Conservation (phyloP, 768 basidiomycete genomes). For the Russula virescens region DNA sequence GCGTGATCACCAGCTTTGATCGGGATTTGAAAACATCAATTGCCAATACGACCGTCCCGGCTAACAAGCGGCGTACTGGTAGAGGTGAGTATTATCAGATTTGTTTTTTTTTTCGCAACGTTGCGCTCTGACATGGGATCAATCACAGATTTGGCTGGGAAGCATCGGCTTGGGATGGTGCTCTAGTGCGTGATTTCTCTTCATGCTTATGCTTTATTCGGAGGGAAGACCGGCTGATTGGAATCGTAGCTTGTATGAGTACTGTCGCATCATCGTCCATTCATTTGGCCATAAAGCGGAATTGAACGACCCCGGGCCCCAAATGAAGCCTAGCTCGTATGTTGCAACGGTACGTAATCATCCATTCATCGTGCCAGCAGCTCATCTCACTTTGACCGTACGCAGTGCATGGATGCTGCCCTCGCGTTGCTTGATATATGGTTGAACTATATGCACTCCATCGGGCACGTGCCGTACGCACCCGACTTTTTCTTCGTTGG, state of each 20-base stretch:
- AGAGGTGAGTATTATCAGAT: conserved; percentile 6
- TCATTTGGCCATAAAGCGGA: conserved; percentile 22
- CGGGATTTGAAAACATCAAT: conserved; percentile 11
- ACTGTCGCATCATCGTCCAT: conserved; percentile 22
- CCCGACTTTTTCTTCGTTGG: conserved; percentile 25
- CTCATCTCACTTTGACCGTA: background rate
- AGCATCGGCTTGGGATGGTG: conserved; percentile 18
- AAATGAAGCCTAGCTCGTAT: conserved; percentile 12
- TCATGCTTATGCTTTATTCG: background rate
- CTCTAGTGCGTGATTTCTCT: conserved; percentile 15
- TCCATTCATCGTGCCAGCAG: background rate
- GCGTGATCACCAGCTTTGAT: conserved; percentile 8
- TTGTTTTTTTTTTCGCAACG: too few relatives aligned
- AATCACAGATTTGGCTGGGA: conserved; percentile 11
- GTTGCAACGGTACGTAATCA: conserved; percentile 5
- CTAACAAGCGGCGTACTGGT: conserved; percentile 1
- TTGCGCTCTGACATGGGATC: background rate
- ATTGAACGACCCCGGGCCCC: background rate
- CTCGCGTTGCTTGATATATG: conserved; percentile 18
- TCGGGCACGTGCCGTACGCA: conserved; percentile 12
- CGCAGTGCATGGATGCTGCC: conserved; percentile 21
- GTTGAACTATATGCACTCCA: conserved; percentile 14
- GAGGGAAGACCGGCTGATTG: background rate
- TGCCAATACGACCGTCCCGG: conserved; percentile 15
- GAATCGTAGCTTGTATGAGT: conserved; percentile 14